A percentile compares a stretch with the other conserved stretches of the same genome.
Evolutionary conservation across 768 basidiomycete genomes (phyloP).

Genomic region (Auriscalpium vulgare): DNA sequence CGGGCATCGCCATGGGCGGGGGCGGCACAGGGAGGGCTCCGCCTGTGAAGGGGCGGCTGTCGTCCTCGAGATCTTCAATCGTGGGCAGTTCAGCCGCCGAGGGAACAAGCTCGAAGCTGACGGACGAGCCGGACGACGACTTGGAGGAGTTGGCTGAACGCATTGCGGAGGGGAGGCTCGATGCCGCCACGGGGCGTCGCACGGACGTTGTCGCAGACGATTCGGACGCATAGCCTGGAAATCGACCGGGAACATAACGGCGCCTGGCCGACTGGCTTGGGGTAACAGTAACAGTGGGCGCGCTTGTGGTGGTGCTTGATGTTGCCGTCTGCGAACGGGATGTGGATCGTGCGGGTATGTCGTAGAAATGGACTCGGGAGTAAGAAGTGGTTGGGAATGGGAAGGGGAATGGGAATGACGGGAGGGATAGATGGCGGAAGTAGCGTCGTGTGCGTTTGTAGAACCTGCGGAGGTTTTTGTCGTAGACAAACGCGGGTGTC

Average conservation of each 20-base stretch:
- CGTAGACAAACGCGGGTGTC: slow-evolving; percentile 37
- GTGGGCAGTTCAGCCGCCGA: slow-evolving; percentile 9
- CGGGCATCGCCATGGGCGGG: slow-evolving; percentile 9
- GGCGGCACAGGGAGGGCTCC: slow-evolving; percentile 3
- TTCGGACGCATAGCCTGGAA: slow-evolving; percentile 8
- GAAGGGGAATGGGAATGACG: slow-evolving; percentile 8
- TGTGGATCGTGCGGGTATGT: not conserved
- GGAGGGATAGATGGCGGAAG: slow-evolving; percentile 11
- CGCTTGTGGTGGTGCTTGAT: not conserved
- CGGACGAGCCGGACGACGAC: slow-evolving; percentile 15
- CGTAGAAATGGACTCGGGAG: slow-evolving; percentile 15
- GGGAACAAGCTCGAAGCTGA: slow-evolving; percentile 9
- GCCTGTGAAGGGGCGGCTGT: not conserved
- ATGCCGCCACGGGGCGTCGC: slow-evolving; percentile 9
- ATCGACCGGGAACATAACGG: slow-evolving; percentile 8
- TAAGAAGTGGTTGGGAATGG: slow-evolving; percentile 17
- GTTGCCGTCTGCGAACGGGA: not conserved
- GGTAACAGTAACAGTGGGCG: not conserved
- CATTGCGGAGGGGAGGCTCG: slow-evolving; percentile 9
- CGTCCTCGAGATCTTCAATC: slow-evolving; percentile 14
- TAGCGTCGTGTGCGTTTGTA: slow-evolving; percentile 19
- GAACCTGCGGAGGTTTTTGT: slow-evolving; percentile 25
- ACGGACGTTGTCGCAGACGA: not conserved
- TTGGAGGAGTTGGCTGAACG: slow-evolving; percentile 10
- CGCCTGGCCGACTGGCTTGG: not conserved